A percentile compares a stretch with the other conserved stretches of the same genome.
These are phyloP conservation scores for Phialophora tarda DNA, from an alignment of 2,329 filamentous ascomycete genomes.

Conservation along the genomic window DNA sequence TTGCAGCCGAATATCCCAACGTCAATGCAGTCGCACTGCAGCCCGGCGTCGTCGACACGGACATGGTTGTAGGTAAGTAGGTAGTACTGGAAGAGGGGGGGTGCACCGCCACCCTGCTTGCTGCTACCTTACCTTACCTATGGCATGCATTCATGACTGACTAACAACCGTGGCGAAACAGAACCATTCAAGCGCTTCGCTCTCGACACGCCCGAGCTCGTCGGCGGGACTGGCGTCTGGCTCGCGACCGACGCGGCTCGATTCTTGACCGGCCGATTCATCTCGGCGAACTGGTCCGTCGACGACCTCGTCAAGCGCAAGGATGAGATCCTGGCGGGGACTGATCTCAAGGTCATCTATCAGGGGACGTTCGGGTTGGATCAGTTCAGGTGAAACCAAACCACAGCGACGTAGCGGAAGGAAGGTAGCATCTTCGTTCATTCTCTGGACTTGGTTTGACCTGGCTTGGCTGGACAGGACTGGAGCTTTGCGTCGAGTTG, in stretches of 20 bases:
- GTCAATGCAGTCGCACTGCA: slow-evolving; percentile 45
- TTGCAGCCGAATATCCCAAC: slow-evolving; percentile 45
- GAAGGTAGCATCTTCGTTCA: too few species aligned
- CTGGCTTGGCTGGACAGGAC: too few species aligned
- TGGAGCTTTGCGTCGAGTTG: too few species aligned
- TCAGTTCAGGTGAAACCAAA: slow-evolving; percentile 12
- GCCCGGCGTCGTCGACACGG: slow-evolving; percentile 47
- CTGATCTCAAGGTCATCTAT: slow-evolving; percentile 47
- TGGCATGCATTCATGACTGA: neutral
- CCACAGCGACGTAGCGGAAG: too few species aligned
- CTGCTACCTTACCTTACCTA: neutral
- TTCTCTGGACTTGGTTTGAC: too few species aligned
- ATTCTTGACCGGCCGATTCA: slow-evolving; percentile 28
- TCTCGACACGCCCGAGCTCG: slow-evolving; percentile 23
- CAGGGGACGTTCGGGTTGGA: slow-evolving; percentile 21
- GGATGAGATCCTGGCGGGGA: slow-evolving; percentile 33
- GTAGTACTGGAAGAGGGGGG: neutral
- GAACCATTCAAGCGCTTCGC: slow-evolving; percentile 26
- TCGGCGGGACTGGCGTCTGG: slow-evolving; percentile 23
- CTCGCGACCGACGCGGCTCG: slow-evolving; percentile 18
- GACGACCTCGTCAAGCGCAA: slow-evolving; percentile 33
- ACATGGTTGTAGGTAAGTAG: slow-evolving; percentile 38
- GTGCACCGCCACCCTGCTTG: neutral
- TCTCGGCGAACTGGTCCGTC: slow-evolving; percentile 38
- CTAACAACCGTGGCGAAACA: neutral